Evolutionary conservation across 306 rosid species (phyloP).

Genomic region (Styphnolobium japonicum): DNA sequence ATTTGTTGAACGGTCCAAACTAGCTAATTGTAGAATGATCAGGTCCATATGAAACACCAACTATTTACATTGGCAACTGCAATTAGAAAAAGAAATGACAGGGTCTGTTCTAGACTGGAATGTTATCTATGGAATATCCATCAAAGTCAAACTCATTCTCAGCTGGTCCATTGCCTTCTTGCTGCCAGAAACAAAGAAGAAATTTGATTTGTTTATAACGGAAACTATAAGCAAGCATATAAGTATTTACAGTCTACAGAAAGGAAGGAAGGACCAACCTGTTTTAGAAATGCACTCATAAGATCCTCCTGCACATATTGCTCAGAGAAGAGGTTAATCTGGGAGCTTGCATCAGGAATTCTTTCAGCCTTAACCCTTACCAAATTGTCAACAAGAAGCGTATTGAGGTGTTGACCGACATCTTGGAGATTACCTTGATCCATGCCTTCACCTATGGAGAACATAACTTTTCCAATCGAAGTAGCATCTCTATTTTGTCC

Average conservation of each 20-base stretch:
- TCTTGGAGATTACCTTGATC: constrained; percentile 47
- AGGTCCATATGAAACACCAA: constrained; percentile 41
- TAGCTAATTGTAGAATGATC: constrained; percentile 43
- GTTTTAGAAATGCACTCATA: constrained; percentile 85
- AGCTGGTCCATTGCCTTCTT: constrained; percentile 54
- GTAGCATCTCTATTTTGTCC: constrained; percentile 47
- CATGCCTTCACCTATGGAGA: constrained; percentile 44
- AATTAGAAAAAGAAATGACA: constrained; percentile 28
- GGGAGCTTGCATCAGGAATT: constrained; percentile 37
- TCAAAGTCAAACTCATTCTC: constrained; percentile 81
- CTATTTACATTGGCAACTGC: constrained; percentile 60
- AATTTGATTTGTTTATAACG: neutral
- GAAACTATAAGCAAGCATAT: neutral
- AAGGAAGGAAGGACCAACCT: constrained; percentile 53
- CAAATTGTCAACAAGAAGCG: constrained; percentile 41
- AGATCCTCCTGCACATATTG: constrained; percentile 88
- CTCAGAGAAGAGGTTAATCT: constrained; percentile 46
- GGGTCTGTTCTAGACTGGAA: constrained; percentile 57
- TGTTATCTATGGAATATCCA: constrained; percentile 79
- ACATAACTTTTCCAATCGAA: constrained; percentile 46
- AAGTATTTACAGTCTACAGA: neutral
- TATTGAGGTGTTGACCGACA: constrained; percentile 45
- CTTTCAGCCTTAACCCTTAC: constrained; percentile 64
- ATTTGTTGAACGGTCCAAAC: constrained; percentile 31
- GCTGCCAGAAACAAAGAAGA: constrained; percentile 47